A percentile compares a stretch with the other conserved stretches of the same genome.
Conservation (phyloP, 768 basidiomycete species). For the Phaffia tasmanica region DNA sequence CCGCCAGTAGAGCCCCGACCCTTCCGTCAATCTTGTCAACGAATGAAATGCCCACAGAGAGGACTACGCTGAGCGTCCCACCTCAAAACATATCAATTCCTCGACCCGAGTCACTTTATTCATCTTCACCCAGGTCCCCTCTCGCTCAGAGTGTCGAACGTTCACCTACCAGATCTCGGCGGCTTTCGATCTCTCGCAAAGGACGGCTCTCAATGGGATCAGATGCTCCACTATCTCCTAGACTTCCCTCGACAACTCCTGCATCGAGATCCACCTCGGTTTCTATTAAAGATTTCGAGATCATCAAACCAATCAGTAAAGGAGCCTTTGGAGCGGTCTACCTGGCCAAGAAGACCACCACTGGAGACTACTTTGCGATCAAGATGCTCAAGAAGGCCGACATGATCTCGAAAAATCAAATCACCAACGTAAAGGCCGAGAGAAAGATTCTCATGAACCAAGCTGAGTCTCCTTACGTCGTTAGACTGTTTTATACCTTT, state of each 20-base stretch:
- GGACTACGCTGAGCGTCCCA: too few species aligned
- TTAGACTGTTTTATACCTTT: slow-evolving; percentile 96
- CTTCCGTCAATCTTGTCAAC: not conserved
- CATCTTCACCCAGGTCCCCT: slow-evolving; percentile 9
- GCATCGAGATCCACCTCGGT: slow-evolving; percentile 67
- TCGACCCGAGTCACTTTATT: too few species aligned
- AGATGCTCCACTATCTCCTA: slow-evolving; percentile 64
- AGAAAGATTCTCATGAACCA: slow-evolving; percentile 99
- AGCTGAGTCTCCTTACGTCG: slow-evolving; percentile 94
- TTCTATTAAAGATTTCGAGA: slow-evolving; percentile 96
- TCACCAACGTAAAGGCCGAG: slow-evolving; percentile 99
- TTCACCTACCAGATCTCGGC: slow-evolving; percentile 6
- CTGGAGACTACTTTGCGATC: slow-evolving; percentile 98
- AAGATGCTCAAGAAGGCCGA: slow-evolving; percentile 99
- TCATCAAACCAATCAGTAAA: slow-evolving; percentile 98
- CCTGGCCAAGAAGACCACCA: slow-evolving; percentile 92
- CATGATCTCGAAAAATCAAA: slow-evolving; percentile 99
- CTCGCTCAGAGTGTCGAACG: not conserved
- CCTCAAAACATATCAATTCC: too few species aligned
- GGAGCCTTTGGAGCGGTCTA: slow-evolving; percentile 98
- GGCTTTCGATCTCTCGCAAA: slow-evolving; percentile 24
- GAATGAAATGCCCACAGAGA: not conserved
- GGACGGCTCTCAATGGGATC: slow-evolving; percentile 28
- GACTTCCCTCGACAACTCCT: slow-evolving; percentile 66
- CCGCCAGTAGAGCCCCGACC: too few species aligned